Evolutionary conservation across 306 rosid genomes (phyloP).

Genomic region (Luffa aegyptiaca): DNA sequence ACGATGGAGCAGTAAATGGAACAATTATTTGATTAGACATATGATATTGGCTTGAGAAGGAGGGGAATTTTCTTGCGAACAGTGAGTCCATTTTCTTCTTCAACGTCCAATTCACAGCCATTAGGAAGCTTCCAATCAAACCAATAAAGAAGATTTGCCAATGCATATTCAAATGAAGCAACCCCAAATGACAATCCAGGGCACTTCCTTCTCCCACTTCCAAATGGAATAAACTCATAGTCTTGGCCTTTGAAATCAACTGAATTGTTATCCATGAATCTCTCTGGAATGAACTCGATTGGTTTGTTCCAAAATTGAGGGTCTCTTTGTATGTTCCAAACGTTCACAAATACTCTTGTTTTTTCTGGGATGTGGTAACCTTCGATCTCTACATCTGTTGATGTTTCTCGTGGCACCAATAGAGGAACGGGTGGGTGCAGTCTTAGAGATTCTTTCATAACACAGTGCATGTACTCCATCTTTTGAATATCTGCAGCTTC

Average conservation of each 20-base stretch:
- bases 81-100: constrained; percentile 9
- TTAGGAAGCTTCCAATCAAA: constrained; percentile 21
- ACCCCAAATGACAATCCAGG: constrained; percentile 19
- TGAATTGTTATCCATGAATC: constrained; percentile 3
- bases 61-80: not conserved
- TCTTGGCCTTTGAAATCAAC: constrained; percentile 25
- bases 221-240: constrained; percentile 26
- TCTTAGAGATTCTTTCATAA: constrained; percentile 31
- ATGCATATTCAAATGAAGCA: constrained; percentile 11
- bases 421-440: constrained; percentile 33
- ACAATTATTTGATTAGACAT: not conserved
- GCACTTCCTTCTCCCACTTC: constrained; percentile 31
- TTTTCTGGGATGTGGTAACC: constrained; percentile 12
- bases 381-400: not conserved
- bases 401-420: constrained; percentile 24
- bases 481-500: constrained; percentile 20
- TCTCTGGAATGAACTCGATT: constrained; percentile 24
- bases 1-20: too few species aligned
- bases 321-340: constrained; percentile 31
- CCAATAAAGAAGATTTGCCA: constrained; percentile 16
- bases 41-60: not conserved
- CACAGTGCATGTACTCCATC: constrained; percentile 36
- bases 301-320: constrained; percentile 16
- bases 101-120: constrained; percentile 5
- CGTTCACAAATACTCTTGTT: constrained; percentile 15